phyloP scores from a whole-genome alignment of 2,329 filamentous ascomycete genomes.

The Onygenales sp. region DNA sequence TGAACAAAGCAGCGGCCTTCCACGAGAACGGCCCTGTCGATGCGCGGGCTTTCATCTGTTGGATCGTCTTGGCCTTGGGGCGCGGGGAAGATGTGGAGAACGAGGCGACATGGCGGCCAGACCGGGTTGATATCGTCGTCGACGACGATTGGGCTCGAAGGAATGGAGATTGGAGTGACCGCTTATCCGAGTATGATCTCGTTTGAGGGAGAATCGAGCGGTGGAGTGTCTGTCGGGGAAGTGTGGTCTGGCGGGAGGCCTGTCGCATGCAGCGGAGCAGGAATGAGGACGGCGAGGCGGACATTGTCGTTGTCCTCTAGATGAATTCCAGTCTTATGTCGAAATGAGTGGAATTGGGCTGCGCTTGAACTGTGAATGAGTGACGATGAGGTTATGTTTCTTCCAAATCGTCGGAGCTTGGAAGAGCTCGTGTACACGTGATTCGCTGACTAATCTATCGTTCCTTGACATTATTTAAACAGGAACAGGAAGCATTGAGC shows the following conservation, averaged over 20 bases:
- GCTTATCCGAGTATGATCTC: not conserved
- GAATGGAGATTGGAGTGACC: not conserved
- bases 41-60: conserved; percentile 30
- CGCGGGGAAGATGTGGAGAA: conserved; percentile 17
- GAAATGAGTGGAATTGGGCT: not conserved
- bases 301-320: not conserved
- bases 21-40: conserved; percentile 68
- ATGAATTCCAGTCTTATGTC: not conserved
- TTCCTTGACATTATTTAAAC: no score
- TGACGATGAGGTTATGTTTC: no score
- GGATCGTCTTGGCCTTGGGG: conserved; percentile 27
- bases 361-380: not conserved
- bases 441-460: no score
- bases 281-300: not conserved
- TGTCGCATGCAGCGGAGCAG: not conserved
- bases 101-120: not conserved
- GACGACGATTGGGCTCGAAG: not conserved
- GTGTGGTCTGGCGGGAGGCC: not conserved
- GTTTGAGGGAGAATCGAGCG: not conserved
- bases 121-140: not conserved
- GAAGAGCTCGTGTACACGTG: no score
- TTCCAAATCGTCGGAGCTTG: no score
- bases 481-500: no score
- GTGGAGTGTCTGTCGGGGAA: not conserved
- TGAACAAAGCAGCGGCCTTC: conserved; percentile 79